Conservation (phyloP, 805 yeast genomes). For the Ogataea methylovora region DNA sequence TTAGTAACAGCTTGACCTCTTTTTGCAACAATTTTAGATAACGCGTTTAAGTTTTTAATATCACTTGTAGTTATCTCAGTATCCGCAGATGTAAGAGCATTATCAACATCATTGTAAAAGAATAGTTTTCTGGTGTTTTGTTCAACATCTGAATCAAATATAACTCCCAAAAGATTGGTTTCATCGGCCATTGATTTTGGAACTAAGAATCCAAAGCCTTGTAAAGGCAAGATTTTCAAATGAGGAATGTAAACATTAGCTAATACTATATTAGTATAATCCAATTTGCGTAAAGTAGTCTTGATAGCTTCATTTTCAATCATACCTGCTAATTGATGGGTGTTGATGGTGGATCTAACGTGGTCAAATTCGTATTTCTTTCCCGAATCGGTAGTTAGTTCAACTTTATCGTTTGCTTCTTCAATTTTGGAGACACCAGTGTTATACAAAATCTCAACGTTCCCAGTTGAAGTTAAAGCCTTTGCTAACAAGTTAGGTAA, state of each 20-base stretch:
- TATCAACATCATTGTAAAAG: constrained; percentile 11
- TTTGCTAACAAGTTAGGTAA: constrained; percentile 38
- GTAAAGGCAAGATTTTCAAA: constrained; percentile 28
- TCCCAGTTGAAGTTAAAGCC: constrained; percentile 28
- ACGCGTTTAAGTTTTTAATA: constrained; percentile 5
- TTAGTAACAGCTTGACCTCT: constrained; percentile 13
- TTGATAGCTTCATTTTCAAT: constrained; percentile 9
- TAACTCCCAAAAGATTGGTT: constrained; percentile 70
- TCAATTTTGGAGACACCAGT: constrained; percentile 15
- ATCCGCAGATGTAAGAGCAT: constrained; percentile 2
- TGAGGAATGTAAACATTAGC: constrained; percentile 60
- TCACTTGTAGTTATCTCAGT: background rate
- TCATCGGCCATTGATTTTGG: constrained; percentile 43
- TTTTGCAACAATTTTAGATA: constrained; percentile 11
- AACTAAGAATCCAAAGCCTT: constrained; percentile 84
- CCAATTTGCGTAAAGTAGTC: constrained; percentile 8
- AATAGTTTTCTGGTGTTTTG: constrained; percentile 31
- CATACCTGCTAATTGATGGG: constrained; percentile 31
- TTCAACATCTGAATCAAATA: constrained; percentile 84
- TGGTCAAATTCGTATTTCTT: constrained; percentile 34
- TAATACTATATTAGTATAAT: constrained; percentile 45
- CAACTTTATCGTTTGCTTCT: constrained; percentile 3
- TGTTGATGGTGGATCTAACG: constrained; percentile 51
- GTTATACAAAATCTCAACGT: constrained; percentile 32
- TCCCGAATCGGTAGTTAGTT: background rate